Percentiles rank a stretch among this genome's conserved stretches.
Conservation (phyloP, 345 rosid genomes). For the Lumnitzera racemosa region DNA sequence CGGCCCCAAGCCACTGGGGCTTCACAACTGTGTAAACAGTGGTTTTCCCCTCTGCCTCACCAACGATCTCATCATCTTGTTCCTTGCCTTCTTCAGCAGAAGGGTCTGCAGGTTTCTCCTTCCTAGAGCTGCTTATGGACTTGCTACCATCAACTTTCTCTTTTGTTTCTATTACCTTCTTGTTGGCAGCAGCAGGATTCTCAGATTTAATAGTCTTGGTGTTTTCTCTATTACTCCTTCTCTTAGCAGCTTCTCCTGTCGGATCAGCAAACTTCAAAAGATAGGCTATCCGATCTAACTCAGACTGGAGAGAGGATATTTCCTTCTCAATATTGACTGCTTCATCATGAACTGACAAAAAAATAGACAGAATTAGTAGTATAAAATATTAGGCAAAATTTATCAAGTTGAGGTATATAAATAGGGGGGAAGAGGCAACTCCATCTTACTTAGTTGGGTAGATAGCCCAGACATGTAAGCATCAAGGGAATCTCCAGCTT, state of each 20-base stretch:
- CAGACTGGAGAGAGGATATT: constrained; percentile 56
- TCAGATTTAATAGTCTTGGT: constrained; percentile 25
- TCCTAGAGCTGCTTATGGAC: constrained; percentile 18
- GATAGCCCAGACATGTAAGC: constrained; percentile 90
- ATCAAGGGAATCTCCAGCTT: constrained; percentile 78
- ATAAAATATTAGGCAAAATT: background rate
- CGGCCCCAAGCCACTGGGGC: constrained; percentile 97
- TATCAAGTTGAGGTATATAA: background rate
- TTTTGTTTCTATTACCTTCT: constrained; percentile 32
- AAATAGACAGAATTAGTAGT: constrained; percentile 4
- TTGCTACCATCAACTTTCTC: constrained; percentile 22
- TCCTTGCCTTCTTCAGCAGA: constrained; percentile 17
- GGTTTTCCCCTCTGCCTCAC: constrained; percentile 32
- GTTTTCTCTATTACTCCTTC: constrained; percentile 48
- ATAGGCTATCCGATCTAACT: constrained; percentile 58
- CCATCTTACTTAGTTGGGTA: constrained; percentile 59
- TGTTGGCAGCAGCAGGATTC: constrained; percentile 18
- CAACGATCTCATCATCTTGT: constrained; percentile 23
- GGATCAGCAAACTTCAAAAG: constrained; percentile 93
- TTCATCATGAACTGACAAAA: constrained; percentile 58
- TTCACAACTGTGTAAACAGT: constrained; percentile 42
- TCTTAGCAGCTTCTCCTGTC: constrained; percentile 64
- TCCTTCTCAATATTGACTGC: constrained; percentile 57
- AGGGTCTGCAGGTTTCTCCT: constrained; percentile 25
- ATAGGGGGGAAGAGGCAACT: background rate